Conservation (phyloP, 139 green algal species). For the Yamagishiella unicocca region DNA sequence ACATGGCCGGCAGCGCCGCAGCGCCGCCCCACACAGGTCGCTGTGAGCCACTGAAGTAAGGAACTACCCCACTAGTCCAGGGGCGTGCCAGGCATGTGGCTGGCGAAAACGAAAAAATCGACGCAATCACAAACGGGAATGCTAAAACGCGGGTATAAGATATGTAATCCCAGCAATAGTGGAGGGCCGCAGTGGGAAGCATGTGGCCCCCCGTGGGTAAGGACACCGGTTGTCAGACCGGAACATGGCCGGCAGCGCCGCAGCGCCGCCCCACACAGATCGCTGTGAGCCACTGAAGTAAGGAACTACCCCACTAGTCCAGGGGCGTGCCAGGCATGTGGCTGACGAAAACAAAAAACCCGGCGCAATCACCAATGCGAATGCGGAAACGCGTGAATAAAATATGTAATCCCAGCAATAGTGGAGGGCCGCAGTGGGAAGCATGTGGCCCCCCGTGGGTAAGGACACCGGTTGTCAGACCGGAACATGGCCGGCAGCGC, state of each 20-base stretch:
- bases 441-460: slow-evolving; percentile 20
- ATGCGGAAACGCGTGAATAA: no score
- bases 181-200: background rate
- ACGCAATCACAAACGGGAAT: background rate
- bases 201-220: slow-evolving; percentile 23
- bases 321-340: slow-evolving; percentile 26
- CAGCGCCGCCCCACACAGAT: slow-evolving; percentile 1
- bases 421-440: background rate
- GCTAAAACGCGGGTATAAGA: background rate
- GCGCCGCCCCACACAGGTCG: slow-evolving; percentile 1
- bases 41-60: slow-evolving; percentile 43
- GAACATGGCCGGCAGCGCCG: background rate
- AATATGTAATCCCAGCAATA: slow-evolving; percentile 19
- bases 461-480: slow-evolving; percentile 38
- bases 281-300: slow-evolving; percentile 33
- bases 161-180: slow-evolving; percentile 15
- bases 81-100: slow-evolving; percentile 24
- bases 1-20: background rate
- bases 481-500: background rate
- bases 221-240: slow-evolving; percentile 37
- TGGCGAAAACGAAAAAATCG: background rate
- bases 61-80: background rate
- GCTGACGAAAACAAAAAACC: background rate
- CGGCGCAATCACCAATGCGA: no score
- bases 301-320: background rate